Evolutionary conservation across 805 yeast genomes (phyloP), one percentile per base, ranked within the genome.

Genomic region (Phaffomyces antillensis): DNA sequence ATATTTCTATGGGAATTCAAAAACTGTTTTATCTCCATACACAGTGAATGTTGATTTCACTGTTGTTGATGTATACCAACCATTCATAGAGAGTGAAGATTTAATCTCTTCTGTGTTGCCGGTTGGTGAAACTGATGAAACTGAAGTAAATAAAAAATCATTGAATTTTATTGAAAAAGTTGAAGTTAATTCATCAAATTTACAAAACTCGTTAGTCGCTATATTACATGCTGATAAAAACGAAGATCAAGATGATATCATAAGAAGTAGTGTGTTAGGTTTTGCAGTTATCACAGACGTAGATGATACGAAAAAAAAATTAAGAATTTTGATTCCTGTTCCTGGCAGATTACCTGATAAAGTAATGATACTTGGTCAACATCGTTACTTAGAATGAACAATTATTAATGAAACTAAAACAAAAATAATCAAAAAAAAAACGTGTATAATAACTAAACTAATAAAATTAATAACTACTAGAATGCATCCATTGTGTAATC

Each of bases 401-500:
- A 16, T 32, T 37, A 24, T 26, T n/a, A 16, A 17, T 26, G 13
- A 26, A 37, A 10, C 10, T 6, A 20, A 18, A 18, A 34, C 11
- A 35, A 18, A 13, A 35, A 12, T 5, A 35, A 18, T 35, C 4
- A 17, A 8, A 35, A 35, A 31, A 31, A 15, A n/a, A 15, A 7
- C 7, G 10, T 31, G n/a, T 31, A 6, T 15, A 31, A 13, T 31
- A 13, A n/a, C 16, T 15, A n/a, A 15, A 31, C 9, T 15, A 7
- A 31, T 15, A 4, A 15, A 34, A 34, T 17, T 9, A 34, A 34
- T 34, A 17, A 3, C 9, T 5, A 34, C 58, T 59, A 83, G 58
- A 85, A 77, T 1, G 96, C 97, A 62, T 89, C 90, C 97, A 91
- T 93, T n/a, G 99, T 93, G 61, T 89, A 89, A 58, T 93, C 99